These are phyloP conservation scores for Rhododendron griersonianum DNA, from an alignment of 148 eudicot species.

Conservation along the genomic window DNA sequence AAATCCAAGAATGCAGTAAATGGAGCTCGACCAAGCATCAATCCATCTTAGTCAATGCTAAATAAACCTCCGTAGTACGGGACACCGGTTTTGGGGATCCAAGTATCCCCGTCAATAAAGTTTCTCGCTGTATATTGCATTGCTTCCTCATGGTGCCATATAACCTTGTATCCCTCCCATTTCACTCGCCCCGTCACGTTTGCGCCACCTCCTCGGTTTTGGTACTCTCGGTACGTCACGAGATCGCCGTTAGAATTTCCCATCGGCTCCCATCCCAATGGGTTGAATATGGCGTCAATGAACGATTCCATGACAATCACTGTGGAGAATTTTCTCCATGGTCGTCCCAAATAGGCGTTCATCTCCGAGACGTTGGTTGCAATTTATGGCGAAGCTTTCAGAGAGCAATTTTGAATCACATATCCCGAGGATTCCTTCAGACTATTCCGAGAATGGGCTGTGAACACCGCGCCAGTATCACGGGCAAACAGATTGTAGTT, in stretches of 20 bases:
- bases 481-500: neutral
- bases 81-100: neutral
- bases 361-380: too few relatives aligned
- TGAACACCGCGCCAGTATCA: neutral
- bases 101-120: neutral
- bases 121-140: neutral
- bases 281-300: neutral
- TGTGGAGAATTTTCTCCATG: neutral
- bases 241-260: neutral
- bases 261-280: neutral
- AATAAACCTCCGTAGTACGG: neutral
- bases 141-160: neutral
- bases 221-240: neutral
- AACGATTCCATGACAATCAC: neutral
- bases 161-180: neutral
- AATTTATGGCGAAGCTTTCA: too few relatives aligned
- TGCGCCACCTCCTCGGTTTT: neutral
- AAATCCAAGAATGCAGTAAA: too few relatives aligned
- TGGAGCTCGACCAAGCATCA: too few relatives aligned
- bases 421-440: neutral
- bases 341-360: neutral
- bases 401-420: neutral
- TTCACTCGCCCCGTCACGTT: neutral
- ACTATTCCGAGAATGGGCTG: neutral
- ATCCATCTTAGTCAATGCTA: neutral